Evolutionary conservation across 2,329 filamentous ascomycete species (phyloP).

Genomic region (Botrytis byssoidea): DNA sequence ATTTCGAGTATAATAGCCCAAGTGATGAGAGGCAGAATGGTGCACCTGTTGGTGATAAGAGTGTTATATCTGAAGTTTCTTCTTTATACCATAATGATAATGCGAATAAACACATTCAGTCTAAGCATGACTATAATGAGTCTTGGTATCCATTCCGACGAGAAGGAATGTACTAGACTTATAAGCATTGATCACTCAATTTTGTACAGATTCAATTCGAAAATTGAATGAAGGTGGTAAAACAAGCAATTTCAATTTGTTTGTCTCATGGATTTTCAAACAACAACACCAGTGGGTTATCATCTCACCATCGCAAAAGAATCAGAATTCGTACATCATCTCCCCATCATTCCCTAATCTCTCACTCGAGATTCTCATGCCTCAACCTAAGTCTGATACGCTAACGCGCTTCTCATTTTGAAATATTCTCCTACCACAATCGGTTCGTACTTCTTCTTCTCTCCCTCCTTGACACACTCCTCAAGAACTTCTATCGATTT

Average conservation of each 20-base stretch:
- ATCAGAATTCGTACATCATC: too few relatives aligned
- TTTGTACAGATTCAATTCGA: too few relatives aligned
- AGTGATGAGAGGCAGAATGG: neutral
- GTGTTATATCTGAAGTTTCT: neutral
- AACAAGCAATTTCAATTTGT: neutral
- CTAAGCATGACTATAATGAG: neutral
- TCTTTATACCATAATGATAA: neutral
- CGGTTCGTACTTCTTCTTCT: conserved; percentile 52
- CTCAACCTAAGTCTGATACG: conserved; percentile 25
- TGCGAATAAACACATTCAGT: neutral
- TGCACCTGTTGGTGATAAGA: neutral
- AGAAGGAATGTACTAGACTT: neutral
- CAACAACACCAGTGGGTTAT: neutral
- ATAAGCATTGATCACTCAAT: neutral
- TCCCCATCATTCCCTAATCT: neutral
- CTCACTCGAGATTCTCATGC: too few relatives aligned
- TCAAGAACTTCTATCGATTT: conserved; percentile 53
- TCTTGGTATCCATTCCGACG: neutral
- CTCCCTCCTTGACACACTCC: conserved; percentile 44
- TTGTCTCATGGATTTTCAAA: neutral
- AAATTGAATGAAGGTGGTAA: neutral
- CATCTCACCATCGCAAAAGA: too few relatives aligned
- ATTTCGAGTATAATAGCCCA: neutral
- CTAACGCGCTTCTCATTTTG: conserved; percentile 31
- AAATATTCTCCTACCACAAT: conserved; percentile 32